A percentile compares a stretch with the other conserved stretches of the same genome.
Evolutionary conservation across 75 land plant species (phyloP).

Genomic region (Selaginella moellendorffii): DNA sequence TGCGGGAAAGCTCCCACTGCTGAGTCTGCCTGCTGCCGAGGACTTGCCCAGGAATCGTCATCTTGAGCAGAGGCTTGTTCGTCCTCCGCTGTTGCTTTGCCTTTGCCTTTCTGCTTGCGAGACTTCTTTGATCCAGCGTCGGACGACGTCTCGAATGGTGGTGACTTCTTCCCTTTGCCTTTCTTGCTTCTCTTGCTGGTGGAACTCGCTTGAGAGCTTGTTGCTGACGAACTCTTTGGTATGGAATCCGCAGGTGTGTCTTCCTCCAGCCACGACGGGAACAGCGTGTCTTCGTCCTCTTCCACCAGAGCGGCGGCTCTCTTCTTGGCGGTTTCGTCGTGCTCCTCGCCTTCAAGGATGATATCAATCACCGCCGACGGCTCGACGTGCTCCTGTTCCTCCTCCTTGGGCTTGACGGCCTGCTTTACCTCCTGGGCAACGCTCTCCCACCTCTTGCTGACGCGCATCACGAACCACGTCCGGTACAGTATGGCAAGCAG

Average conservation of each 20-base stretch:
- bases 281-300: neutral
- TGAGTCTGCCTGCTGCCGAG: neutral
- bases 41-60: neutral
- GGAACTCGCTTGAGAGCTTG: neutral
- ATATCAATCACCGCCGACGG: neutral
- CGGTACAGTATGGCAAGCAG: neutral
- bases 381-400: neutral
- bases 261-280: neutral
- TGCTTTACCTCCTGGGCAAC: neutral
- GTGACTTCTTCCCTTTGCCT: too few species aligned
- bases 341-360: neutral
- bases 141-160: too few species aligned
- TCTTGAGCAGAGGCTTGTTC: neutral
- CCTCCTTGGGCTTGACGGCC: neutral
- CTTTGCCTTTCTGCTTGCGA: neutral
- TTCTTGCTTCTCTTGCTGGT: too few species aligned
- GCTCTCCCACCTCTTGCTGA: neutral
- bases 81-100: neutral
- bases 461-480: neutral
- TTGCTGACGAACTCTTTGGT: neutral
- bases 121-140: neutral
- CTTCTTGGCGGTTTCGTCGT: too few species aligned
- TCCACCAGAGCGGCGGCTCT: neutral
- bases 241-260: neutral
- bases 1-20: neutral